Evolutionary conservation across 2,329 filamentous ascomycete genomes (phyloP).

Genomic region (Ophioceras dolichostomum): DNA sequence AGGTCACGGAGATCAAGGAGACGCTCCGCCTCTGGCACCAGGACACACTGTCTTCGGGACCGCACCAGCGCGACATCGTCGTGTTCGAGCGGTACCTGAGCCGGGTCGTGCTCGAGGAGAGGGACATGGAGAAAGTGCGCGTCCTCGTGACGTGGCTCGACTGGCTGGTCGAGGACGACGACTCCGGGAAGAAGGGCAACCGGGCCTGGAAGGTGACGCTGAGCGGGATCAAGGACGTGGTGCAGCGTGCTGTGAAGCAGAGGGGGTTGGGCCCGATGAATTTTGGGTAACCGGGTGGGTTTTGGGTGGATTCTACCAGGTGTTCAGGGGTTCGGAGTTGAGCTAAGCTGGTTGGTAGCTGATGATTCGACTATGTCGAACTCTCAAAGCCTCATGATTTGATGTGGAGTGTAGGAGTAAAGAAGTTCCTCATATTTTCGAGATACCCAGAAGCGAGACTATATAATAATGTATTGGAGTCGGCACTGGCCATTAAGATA

Average conservation of each 20-base stretch:
- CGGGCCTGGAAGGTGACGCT: constrained; percentile 34
- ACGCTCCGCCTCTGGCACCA: constrained; percentile 67
- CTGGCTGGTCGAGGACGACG: constrained; percentile 38
- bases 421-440: no score
- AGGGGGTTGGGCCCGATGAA: constrained; percentile 45
- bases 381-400: no score
- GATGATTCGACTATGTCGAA: no score
- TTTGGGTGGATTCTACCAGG: no score
- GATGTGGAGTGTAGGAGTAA: no score
- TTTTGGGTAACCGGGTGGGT: no score
- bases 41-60: constrained; percentile 60
- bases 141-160: constrained; percentile 70
- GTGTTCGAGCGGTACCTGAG: constrained; percentile 61
- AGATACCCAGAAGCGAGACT: no score
- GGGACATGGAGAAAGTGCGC: constrained; percentile 76
- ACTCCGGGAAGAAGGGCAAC: constrained; percentile 19
- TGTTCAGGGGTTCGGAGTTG: no score
- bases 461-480: no score
- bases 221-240: constrained; percentile 29
- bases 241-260: constrained; percentile 41
- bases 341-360: no score
- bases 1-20: constrained; percentile 50
- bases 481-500: no score
- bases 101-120: constrained; percentile 62
- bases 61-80: constrained; percentile 65